Conservation (phyloP, 2,329 filamentous ascomycete genomes). For the Eutypella sp. region DNA sequence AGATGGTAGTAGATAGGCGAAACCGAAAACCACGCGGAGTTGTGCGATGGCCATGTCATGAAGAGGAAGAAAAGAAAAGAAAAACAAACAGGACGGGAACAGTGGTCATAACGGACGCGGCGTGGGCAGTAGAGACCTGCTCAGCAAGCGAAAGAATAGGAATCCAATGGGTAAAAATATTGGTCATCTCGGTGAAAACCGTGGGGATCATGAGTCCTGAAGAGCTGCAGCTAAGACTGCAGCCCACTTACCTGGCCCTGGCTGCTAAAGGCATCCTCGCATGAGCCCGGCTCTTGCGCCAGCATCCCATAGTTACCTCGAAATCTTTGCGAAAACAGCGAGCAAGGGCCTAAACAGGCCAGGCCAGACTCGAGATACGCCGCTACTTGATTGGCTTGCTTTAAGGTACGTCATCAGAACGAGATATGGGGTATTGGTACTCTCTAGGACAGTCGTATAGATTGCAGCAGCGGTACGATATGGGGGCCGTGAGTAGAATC, state of each 20-base stretch:
- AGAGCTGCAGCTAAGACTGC: slow-evolving; percentile 3
- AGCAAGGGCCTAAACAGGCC: neutral
- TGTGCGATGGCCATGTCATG: too few species aligned
- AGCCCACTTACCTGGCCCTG: neutral
- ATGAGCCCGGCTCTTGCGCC: neutral
- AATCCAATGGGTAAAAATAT: too few species aligned
- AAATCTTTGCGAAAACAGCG: too few species aligned
- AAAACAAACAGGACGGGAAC: too few species aligned
- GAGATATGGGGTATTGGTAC: neutral
- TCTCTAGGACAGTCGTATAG: neutral
- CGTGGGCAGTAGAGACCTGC: too few species aligned
- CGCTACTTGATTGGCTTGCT: neutral
- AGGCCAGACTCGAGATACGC: neutral
- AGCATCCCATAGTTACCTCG: too few species aligned
- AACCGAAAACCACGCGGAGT: too few species aligned
- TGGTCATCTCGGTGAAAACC: slow-evolving; percentile 11
- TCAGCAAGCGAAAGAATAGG: too few species aligned
- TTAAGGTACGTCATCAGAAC: neutral
- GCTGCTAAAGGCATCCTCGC: neutral
- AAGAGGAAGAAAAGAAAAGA: too few species aligned
- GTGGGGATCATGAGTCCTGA: slow-evolving; percentile 4
- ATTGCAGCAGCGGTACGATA: neutral
- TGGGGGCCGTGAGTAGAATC: neutral
- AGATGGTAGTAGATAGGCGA: too few species aligned
- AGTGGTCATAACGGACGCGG: too few species aligned